Percentiles rank a stretch among this genome's conserved stretches.
phyloP scores from a whole-genome alignment of 331 rosid species.

The Pyracantha coccinea region DNA sequence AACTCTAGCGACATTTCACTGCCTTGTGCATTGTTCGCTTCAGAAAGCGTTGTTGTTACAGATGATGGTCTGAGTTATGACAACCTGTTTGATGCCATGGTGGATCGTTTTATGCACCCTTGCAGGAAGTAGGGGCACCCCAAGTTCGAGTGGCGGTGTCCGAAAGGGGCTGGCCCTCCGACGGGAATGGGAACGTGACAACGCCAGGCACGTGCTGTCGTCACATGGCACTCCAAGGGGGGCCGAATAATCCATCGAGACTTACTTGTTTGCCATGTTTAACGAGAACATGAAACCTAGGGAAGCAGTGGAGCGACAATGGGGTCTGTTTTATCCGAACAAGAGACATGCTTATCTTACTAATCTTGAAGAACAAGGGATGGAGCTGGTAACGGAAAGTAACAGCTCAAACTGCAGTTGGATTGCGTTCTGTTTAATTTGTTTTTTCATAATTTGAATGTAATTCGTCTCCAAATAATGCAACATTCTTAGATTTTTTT shows the following conservation, averaged over 20 bases:
- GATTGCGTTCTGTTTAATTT: background rate
- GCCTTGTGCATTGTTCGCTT: constrained; percentile 7
- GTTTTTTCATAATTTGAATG: background rate
- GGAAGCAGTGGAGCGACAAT: background rate
- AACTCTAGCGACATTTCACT: background rate
- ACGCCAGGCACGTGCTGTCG: background rate
- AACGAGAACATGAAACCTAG: constrained; percentile 15
- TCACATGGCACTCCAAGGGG: constrained; percentile 8
- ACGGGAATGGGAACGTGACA: background rate
- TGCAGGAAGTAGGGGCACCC: constrained; percentile 6
- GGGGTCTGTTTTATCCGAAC: no score
- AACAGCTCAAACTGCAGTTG: background rate
- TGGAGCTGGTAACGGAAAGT: background rate
- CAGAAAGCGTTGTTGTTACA: background rate
- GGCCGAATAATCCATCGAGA: background rate
- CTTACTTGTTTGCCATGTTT: constrained; percentile 6
- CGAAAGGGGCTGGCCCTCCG: constrained; percentile 12
- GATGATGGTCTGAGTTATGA: background rate
- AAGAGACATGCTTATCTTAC: no score
- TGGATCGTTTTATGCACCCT: constrained; percentile 2
- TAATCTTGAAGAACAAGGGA: background rate
- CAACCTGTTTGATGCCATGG: constrained; percentile 5
- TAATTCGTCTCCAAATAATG: background rate
- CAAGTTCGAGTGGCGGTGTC: background rate
- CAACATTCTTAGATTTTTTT: background rate